phyloP scores from a whole-genome alignment of 202 grass and related monocot species.

The Carex arenaria region DNA sequence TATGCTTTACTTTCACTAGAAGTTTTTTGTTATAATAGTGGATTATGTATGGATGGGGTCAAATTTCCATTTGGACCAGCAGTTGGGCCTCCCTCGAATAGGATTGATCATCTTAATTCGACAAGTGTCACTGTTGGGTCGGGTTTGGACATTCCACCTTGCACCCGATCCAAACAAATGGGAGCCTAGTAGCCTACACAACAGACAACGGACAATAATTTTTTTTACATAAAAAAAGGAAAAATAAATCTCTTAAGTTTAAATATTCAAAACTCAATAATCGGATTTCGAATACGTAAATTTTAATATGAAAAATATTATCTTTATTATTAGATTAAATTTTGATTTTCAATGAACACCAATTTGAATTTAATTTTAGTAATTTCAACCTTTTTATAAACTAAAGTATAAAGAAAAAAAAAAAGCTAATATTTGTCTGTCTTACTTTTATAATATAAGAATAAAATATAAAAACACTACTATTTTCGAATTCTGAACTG shows the following conservation, averaged over 20 bases:
- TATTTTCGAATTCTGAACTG: not conserved
- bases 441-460: not conserved
- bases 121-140: not conserved
- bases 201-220: not conserved
- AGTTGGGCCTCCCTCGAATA: constrained; percentile 22
- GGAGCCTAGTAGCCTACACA: not conserved
- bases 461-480: not conserved
- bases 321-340: too few species aligned
- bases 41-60: not conserved
- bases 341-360: not conserved
- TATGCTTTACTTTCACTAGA: not conserved
- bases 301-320: too few species aligned
- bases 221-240: too few species aligned
- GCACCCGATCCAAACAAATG: not conserved
- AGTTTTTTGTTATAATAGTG: not conserved
- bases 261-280: too few species aligned
- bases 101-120: not conserved
- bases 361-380: not conserved
- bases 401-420: not conserved
- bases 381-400: not conserved
- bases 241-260: too few species aligned
- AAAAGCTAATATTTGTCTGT: not conserved
- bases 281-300: too few species aligned
- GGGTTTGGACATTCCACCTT: not conserved
- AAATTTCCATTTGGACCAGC: not conserved